These are phyloP conservation scores for Colletotrichum eleusines DNA, from an alignment of 2,329 filamentous ascomycete genomes.

Conservation along the genomic window DNA sequence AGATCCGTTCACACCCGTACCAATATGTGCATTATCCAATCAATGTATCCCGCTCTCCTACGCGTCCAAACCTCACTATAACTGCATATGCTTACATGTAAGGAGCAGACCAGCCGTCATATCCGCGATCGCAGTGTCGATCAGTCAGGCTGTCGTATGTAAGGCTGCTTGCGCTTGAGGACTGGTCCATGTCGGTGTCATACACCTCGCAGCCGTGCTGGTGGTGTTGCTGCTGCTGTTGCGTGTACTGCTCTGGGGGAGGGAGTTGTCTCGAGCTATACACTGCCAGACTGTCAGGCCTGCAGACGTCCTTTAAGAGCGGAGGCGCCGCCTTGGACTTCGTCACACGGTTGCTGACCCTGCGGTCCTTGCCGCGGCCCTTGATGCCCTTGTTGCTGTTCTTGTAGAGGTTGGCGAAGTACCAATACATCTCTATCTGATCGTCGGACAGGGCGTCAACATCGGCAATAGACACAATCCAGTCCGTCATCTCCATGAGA, in stretches of 20 bases:
- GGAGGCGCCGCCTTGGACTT: slow-evolving; percentile 42
- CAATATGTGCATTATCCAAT: too few species aligned
- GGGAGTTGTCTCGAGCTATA: slow-evolving; percentile 38
- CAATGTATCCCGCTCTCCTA: too few species aligned
- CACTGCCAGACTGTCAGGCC: slow-evolving; percentile 31
- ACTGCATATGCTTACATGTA: too few species aligned
- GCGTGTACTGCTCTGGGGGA: slow-evolving; percentile 39
- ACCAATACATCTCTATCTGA: slow-evolving; percentile 84
- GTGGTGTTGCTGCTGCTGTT: slow-evolving; percentile 28
- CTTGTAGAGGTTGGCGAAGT: slow-evolving; percentile 91
- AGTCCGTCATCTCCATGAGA: slow-evolving; percentile 75
- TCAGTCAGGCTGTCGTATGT: slow-evolving; percentile 29
- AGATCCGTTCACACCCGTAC: too few species aligned
- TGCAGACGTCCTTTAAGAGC: slow-evolving; percentile 36
- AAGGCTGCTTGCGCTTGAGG: slow-evolving; percentile 40
- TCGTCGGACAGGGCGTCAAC: slow-evolving; percentile 72
- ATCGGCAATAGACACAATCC: slow-evolving; percentile 74
- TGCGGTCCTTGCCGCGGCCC: slow-evolving; percentile 87
- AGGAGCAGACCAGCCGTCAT: too few species aligned
- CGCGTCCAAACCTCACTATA: too few species aligned
- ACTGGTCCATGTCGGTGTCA: slow-evolving; percentile 40
- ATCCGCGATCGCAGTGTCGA: too few species aligned
- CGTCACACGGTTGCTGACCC: slow-evolving; percentile 59
- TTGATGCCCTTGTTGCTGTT: slow-evolving; percentile 99
- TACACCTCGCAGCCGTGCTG: slow-evolving; percentile 39